Evolutionary conservation across 768 basidiomycete genomes (phyloP).

Genomic region (Mycena venus): DNA sequence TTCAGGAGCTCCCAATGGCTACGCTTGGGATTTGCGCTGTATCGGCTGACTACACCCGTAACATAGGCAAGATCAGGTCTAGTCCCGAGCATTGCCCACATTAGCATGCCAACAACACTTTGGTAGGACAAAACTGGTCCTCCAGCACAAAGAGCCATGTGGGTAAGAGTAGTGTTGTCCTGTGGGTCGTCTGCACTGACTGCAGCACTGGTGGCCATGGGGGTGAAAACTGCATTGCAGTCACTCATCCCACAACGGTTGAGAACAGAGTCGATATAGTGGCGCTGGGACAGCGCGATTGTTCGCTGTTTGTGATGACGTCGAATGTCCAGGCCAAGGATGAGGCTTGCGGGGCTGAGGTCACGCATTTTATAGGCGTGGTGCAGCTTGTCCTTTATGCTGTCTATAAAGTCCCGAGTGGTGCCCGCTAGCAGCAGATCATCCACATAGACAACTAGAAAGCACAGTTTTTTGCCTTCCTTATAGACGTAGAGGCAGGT

Average conservation of each 20-base stretch:
- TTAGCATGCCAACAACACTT: not conserved
- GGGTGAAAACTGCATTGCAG: not conserved
- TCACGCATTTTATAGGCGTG: not conserved
- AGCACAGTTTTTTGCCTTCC: not conserved
- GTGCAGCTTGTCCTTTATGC: not conserved
- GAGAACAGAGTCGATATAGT: not conserved
- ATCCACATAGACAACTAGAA: slow-evolving; percentile 5
- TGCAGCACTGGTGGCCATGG: not conserved
- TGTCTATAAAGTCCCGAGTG: not conserved
- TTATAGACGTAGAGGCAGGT: slow-evolving; percentile 2
- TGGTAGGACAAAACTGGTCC: not conserved
- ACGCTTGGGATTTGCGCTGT: not conserved
- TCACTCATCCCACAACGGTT: not conserved
- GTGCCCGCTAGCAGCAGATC: not conserved
- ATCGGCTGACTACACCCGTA: not conserved
- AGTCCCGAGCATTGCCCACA: not conserved
- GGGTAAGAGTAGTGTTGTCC: not conserved
- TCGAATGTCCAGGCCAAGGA: not conserved
- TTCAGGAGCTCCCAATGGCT: not conserved
- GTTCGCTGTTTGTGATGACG: not conserved
- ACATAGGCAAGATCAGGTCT: not conserved
- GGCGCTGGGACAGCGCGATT: not conserved
- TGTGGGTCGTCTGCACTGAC: not conserved
- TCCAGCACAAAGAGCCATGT: not conserved
- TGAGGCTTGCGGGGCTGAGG: not conserved